Conservation (phyloP, 2,329 filamentous ascomycete genomes). For the Exserohilum rostratum region DNA sequence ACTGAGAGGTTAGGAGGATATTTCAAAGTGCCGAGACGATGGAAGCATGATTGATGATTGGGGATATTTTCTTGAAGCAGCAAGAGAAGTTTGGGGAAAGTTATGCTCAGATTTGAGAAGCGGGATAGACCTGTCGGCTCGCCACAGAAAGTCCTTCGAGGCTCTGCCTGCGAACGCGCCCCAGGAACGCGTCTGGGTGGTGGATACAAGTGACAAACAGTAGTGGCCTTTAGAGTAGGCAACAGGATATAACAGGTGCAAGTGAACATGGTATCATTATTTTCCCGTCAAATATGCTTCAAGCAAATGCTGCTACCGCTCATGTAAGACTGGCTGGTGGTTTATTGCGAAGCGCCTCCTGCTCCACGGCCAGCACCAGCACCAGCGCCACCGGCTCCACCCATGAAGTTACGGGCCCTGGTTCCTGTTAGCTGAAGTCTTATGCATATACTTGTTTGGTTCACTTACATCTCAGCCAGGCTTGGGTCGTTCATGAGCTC, state of each 20-base stretch:
- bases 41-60: background rate
- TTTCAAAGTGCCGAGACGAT: background rate
- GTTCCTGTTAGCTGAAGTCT: slow-evolving; percentile 8
- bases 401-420: slow-evolving; percentile 73
- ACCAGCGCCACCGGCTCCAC: slow-evolving; percentile 46
- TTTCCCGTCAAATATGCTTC: slow-evolving; percentile 22
- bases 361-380: slow-evolving; percentile 29
- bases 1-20: slow-evolving; percentile 51
- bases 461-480: slow-evolving; percentile 88
- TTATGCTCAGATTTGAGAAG: background rate
- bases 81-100: background rate
- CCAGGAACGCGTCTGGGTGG: background rate
- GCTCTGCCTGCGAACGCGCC: background rate
- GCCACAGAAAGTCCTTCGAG: background rate
- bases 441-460: background rate
- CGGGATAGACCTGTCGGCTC: background rate
- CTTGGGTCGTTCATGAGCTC: slow-evolving; percentile 89
- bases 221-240: background rate
- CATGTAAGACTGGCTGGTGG: background rate
- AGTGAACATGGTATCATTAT: slow-evolving; percentile 39
- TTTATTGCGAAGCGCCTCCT: slow-evolving; percentile 28
- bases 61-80: background rate
- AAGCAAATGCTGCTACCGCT: background rate
- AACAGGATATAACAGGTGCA: slow-evolving; percentile 4
- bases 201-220: background rate